Conservation (phyloP, 768 basidiomycete species). For the Podaxis mareebaensis region DNA sequence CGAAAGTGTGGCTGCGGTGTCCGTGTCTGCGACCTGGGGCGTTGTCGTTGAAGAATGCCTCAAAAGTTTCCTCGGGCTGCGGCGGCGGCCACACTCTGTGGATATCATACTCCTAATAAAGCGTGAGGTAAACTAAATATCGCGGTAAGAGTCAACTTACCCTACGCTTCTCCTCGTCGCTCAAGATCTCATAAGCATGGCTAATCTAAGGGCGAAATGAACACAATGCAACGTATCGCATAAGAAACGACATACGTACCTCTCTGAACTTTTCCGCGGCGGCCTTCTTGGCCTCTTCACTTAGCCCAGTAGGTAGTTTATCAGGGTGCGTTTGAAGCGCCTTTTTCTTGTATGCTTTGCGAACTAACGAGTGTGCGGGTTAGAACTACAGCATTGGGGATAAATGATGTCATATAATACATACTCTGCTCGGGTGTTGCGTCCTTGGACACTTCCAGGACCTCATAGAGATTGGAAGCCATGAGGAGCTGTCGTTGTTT, state of each 20-base stretch:
- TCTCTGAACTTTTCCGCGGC: constrained; percentile 59
- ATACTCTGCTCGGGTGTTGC: constrained; percentile 66
- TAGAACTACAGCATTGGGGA: not conserved
- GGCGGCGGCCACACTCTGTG: constrained; percentile 78
- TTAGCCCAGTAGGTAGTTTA: constrained; percentile 58
- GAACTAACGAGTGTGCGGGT: constrained; percentile 19
- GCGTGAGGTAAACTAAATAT: not conserved
- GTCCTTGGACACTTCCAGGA: constrained; percentile 51
- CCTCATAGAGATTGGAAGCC: constrained; percentile 65
- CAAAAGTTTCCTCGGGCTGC: constrained; percentile 27
- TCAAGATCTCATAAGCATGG: constrained; percentile 78
- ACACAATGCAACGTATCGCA: not conserved
- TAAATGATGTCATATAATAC: constrained; percentile 25
- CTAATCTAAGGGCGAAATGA: constrained; percentile 48
- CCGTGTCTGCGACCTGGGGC: constrained; percentile 21
- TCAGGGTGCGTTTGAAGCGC: constrained; percentile 76
- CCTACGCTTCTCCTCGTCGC: constrained; percentile 57
- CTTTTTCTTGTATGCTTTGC: constrained; percentile 65
- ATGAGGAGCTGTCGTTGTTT: constrained; percentile 31
- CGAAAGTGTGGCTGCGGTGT: constrained; percentile 35
- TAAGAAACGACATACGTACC: constrained; percentile 24
- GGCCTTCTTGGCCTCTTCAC: constrained; percentile 47
- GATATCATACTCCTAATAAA: constrained; percentile 60
- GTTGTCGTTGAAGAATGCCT: constrained; percentile 5
- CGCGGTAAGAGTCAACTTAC: constrained; percentile 30